phyloP scores from a whole-genome alignment of 2,329 filamentous ascomycete species.

The Fusarium penzigii region DNA sequence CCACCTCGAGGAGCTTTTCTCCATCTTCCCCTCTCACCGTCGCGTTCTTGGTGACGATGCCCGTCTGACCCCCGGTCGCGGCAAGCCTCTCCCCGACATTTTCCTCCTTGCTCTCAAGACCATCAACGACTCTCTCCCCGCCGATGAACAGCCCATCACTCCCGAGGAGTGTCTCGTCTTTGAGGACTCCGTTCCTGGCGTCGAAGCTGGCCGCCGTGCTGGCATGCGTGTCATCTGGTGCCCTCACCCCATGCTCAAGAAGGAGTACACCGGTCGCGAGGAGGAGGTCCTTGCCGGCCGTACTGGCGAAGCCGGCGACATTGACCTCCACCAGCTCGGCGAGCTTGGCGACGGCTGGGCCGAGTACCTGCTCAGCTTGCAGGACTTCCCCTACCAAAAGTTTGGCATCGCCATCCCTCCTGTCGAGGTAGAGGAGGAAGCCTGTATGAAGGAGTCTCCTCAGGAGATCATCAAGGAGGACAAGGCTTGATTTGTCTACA shows the following conservation, averaged over 20 bases:
- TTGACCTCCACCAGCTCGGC: constrained; percentile 57
- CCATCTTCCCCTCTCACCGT: constrained; percentile 67
- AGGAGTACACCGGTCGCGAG: constrained; percentile 76
- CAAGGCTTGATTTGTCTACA: constrained; percentile 11
- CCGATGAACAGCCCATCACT: constrained; percentile 63
- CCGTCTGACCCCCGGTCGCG: constrained; percentile 75
- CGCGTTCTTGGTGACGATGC: constrained; percentile 83
- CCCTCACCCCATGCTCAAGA: constrained; percentile 76
- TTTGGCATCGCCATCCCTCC: constrained; percentile 57
- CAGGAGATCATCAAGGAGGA: constrained; percentile 14
- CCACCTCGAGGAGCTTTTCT: constrained; percentile 60
- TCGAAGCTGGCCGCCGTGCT: constrained; percentile 85
- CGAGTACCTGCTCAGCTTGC: constrained; percentile 52
- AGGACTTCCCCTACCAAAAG: constrained; percentile 57
- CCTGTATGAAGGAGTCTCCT: constrained; percentile 41
- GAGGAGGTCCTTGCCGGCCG: constrained; percentile 79
- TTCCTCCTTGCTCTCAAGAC: constrained; percentile 83
- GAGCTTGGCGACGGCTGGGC: constrained; percentile 63
- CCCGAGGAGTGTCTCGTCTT: constrained; percentile 94
- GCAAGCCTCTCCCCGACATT: constrained; percentile 94
- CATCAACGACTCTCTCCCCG: constrained; percentile 73
- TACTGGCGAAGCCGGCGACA: constrained; percentile 66
- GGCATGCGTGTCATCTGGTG: constrained; percentile 96
- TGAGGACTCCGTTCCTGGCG: constrained; percentile 90
- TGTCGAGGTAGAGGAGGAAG: constrained; percentile 43